These are phyloP conservation scores for Aspergillus kassunensis DNA, from an alignment of 495 filamentous ascomycete species.

Conservation along the genomic window DNA sequence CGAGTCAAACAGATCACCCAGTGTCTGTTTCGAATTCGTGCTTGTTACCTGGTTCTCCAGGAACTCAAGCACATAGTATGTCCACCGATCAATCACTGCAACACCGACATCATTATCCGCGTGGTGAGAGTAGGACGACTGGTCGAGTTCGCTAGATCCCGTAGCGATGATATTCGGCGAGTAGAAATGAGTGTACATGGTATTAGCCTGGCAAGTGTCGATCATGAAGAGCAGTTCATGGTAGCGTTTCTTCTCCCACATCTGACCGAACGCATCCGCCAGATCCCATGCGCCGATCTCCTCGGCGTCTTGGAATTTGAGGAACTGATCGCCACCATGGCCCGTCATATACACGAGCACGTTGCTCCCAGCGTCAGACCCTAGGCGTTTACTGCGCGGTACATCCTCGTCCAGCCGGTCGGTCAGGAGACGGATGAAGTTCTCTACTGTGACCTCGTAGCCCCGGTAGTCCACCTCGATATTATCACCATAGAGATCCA, in stretches of 20 bases:
- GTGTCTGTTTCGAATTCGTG: conserved; percentile 73
- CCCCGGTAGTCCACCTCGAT: conserved; percentile 98
- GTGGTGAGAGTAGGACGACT: conserved; percentile 94
- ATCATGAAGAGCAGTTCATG: conserved; percentile 99
- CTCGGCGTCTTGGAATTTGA: conserved; percentile 98
- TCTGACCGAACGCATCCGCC: conserved; percentile 97
- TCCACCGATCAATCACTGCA: conserved; percentile 96
- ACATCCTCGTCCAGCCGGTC: conserved; percentile 91
- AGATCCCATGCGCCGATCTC: conserved; percentile 96
- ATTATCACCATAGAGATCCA: conserved; percentile 96
- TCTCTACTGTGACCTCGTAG: conserved; percentile 98
- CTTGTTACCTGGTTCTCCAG: conserved; percentile 85
- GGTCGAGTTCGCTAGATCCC: conserved; percentile 86
- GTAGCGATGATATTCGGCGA: conserved; percentile 96
- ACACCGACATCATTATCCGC: conserved; percentile 97
- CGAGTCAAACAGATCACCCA: conserved; percentile 92
- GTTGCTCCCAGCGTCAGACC: conserved; percentile 92
- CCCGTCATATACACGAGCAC: conserved; percentile 99
- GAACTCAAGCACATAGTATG: conserved; percentile 97
- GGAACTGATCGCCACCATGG: conserved; percentile 95
- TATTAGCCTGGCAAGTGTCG: conserved; percentile 98
- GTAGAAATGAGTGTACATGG: conserved; percentile 97
- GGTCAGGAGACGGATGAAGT: conserved; percentile 93
- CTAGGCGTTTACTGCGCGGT: conserved; percentile 83
- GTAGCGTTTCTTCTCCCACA: conserved; percentile 98